phyloP scores from a whole-genome alignment of 352 stramenopile genomes.

The Phytophthora sansomeana region DNA sequence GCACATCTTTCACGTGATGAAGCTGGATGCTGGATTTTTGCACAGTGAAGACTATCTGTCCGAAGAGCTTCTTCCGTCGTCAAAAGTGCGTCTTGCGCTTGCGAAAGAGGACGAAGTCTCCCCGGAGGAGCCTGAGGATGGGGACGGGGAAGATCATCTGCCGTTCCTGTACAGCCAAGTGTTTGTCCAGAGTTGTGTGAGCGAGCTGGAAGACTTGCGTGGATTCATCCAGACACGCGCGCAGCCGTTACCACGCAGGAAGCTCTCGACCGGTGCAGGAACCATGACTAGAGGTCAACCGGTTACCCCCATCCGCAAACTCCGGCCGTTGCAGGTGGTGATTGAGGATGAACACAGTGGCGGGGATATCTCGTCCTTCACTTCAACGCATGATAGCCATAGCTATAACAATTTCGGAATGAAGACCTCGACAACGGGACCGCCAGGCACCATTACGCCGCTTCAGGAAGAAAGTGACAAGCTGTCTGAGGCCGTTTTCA shows the following conservation, averaged over 20 bases:
- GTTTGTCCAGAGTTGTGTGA: slow-evolving; percentile 72
- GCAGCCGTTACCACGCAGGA: slow-evolving; percentile 37
- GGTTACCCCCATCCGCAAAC: slow-evolving; percentile 58
- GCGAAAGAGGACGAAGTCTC: slow-evolving; percentile 7
- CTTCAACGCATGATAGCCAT: slow-evolving; percentile 2
- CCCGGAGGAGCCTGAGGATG: slow-evolving; percentile 8
- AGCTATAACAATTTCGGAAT: not conserved
- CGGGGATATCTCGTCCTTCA: slow-evolving; percentile 12
- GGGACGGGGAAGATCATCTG: slow-evolving; percentile 44
- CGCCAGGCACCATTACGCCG: not conserved
- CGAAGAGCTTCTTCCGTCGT: slow-evolving; percentile 27
- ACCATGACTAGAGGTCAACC: slow-evolving; percentile 8
- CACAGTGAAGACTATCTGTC: slow-evolving; percentile 20
- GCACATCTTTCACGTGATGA: slow-evolving; percentile 55
- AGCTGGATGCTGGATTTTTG: slow-evolving; percentile 35
- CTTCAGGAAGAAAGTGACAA: slow-evolving; percentile 40
- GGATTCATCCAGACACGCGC: slow-evolving; percentile 63
- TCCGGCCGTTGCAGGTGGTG: slow-evolving; percentile 65
- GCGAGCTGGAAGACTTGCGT: slow-evolving; percentile 64
- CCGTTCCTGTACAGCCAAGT: slow-evolving; percentile 75
- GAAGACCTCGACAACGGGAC: slow-evolving; percentile 6
- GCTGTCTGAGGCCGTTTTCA: slow-evolving; percentile 66
- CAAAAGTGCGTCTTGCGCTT: slow-evolving; percentile 23
- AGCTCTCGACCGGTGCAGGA: slow-evolving; percentile 20
- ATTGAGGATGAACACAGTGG: slow-evolving; percentile 33